Conservation (phyloP, 176 grass and related monocot species). For the Triticum urartu region DNA sequence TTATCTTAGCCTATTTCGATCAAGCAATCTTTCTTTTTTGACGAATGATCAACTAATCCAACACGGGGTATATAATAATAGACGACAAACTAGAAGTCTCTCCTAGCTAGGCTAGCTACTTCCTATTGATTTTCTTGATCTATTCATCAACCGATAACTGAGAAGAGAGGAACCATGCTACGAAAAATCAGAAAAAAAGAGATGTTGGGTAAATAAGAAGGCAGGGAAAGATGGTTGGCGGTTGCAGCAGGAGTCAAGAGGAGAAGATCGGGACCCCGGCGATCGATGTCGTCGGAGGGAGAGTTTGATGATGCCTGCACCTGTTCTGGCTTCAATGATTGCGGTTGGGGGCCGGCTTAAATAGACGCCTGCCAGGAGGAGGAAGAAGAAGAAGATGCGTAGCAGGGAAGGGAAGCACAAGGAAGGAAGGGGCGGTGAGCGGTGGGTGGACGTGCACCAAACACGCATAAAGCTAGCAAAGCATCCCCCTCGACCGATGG, state of each 20-base stretch:
- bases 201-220: not conserved
- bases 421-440: not conserved
- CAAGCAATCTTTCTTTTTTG: not conserved
- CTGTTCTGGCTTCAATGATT: slow-evolving; percentile 23
- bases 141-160: not conserved
- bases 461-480: slow-evolving; percentile 29
- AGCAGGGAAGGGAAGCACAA: slow-evolving; percentile 24
- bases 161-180: not conserved
- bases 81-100: not conserved
- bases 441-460: slow-evolving; percentile 43
- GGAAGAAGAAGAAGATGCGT: slow-evolving; percentile 26
- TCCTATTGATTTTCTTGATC: not conserved
- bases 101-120: not conserved
- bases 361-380: slow-evolving; percentile 10
- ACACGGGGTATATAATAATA: not conserved
- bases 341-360: not conserved
- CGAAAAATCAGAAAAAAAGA: not conserved
- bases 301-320: not conserved
- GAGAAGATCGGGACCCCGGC: not conserved
- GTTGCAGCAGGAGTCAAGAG: not conserved
- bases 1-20: not conserved
- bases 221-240: slow-evolving; percentile 15
- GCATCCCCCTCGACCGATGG: not conserved
- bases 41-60: not conserved
- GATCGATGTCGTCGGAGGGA: not conserved